Evolutionary conservation across 345 rosid species (phyloP).

Genomic region (Trapa incisa): DNA sequence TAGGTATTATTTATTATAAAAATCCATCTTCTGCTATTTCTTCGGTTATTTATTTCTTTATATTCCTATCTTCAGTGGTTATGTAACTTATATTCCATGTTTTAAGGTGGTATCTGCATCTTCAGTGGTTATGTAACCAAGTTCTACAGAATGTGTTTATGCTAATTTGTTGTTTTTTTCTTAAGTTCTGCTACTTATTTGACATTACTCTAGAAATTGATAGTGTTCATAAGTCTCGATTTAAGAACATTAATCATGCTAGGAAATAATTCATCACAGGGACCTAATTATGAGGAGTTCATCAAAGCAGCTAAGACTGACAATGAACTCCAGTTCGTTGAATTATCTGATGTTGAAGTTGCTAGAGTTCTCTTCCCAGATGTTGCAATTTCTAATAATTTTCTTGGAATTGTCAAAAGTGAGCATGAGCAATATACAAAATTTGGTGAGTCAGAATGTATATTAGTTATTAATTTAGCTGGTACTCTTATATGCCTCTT

Average conservation of each 20-base stretch:
- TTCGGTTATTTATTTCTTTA: background rate
- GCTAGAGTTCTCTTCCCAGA: conserved; percentile 58
- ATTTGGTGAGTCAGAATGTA: conserved; percentile 41
- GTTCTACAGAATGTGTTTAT: background rate
- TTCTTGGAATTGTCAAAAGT: conserved; percentile 65
- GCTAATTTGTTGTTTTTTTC: background rate
- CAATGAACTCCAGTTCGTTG: conserved; percentile 65
- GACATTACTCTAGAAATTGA: background rate
- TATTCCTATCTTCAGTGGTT: background rate
- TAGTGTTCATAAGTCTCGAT: background rate
- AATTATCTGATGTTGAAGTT: conserved; percentile 26
- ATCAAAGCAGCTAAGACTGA: conserved; percentile 51
- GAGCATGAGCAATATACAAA: conserved; percentile 63
- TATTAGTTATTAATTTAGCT: background rate
- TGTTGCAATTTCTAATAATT: conserved; percentile 19
- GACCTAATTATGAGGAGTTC: conserved; percentile 50
- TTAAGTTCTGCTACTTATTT: background rate
- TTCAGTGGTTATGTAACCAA: background rate
- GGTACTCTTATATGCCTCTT: background rate
- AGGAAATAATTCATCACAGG: conserved; percentile 21
- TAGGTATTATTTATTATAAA: background rate
- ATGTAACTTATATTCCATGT: background rate
- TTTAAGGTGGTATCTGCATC: background rate
- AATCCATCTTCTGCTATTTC: background rate
- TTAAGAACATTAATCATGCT: background rate